phyloP scores from a whole-genome alignment of 2,329 filamentous ascomycete species.

The Exophiala calicioides region DNA sequence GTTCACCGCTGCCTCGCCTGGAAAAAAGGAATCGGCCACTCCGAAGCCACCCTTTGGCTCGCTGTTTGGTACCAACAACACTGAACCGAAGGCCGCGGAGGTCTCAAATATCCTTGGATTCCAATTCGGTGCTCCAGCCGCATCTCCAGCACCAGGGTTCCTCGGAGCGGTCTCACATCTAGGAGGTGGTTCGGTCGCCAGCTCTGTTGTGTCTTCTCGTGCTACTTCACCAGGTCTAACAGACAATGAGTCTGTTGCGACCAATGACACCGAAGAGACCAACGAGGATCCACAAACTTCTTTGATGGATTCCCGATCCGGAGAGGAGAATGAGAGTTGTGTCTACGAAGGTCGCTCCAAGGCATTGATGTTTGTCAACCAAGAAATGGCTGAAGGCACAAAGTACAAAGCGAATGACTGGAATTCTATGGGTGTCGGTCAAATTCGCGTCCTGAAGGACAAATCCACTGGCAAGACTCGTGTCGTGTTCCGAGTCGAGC shows the following conservation, averaged over 20 bases:
- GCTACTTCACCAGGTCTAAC: slow-evolving; percentile 50
- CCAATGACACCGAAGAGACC: slow-evolving; percentile 53
- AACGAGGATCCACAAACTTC: slow-evolving; percentile 63
- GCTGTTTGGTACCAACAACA: slow-evolving; percentile 34
- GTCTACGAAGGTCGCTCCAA: slow-evolving; percentile 72
- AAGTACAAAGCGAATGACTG: slow-evolving; percentile 54
- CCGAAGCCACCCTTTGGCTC: slow-evolving; percentile 36
- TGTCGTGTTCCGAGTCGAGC: slow-evolving; percentile 72
- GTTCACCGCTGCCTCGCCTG: slow-evolving; percentile 34
- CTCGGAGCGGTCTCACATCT: slow-evolving; percentile 33
- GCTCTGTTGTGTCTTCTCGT: slow-evolving; percentile 44
- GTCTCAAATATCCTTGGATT: slow-evolving; percentile 38
- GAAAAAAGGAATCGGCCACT: slow-evolving; percentile 26
- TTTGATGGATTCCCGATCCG: slow-evolving; percentile 65
- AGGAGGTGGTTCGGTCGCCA: slow-evolving; percentile 35
- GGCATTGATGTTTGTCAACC: slow-evolving; percentile 61
- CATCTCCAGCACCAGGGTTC: slow-evolving; percentile 31
- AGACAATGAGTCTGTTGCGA: slow-evolving; percentile 43
- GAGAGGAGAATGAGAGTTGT: slow-evolving; percentile 71
- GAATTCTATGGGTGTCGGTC: slow-evolving; percentile 70
- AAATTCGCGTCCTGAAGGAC: slow-evolving; percentile 71
- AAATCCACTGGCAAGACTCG: slow-evolving; percentile 67
- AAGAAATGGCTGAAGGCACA: slow-evolving; percentile 45
- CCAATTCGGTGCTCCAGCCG: slow-evolving; percentile 37
- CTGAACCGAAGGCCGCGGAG: slow-evolving; percentile 25